Evolutionary conservation across 352 stramenopile species (phyloP), one percentile per base, ranked within the genome.

Genomic region (Peronospora destructor): DNA sequence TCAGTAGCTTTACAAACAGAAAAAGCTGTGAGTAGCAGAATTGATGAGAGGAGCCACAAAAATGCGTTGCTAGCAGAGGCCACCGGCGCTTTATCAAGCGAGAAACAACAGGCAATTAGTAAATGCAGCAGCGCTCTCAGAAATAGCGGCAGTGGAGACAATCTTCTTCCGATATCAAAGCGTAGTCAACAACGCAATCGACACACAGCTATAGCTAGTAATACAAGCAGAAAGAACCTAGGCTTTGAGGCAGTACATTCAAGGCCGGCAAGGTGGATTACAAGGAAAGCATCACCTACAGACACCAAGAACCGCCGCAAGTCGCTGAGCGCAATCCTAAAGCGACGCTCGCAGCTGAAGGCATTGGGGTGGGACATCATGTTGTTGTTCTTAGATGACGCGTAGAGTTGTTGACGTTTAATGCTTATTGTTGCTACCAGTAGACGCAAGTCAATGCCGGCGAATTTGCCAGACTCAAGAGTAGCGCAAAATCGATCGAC

Each of bases 161-260:
- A 39, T 10, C n/a, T 6, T 14, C 42, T 40, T 25, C 55, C 49
- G 3, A 68, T 59, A 36, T 28, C 58, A 30, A 71, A 53, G 47
- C 36, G 17, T 7, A 57, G 28, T 17, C 55, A 61, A 6, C 38
- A 44, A 19, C 28, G 12, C n/a, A 45, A 11, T 46, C 19, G 17
- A 17, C 13, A 17, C 8, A 19, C 12, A 42, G 10, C 25, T 12
- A 37, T 11, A 42, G 17, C 28, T 7, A 19, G 11, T 37, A 32
- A 9, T 7, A 14, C 23, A 2, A 38, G 28, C 16, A 39, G 46
- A 14, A 62, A 62, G 61, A 45, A 66, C 2, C 39, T 76, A 43
- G 68, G 55, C 1, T 71, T 82, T 26, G 76, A 87, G 26, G 39
- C 70, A 4, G 73, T 73, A 5, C 59, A 66, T 35, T 76, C 72